Percentiles rank a stretch among this genome's conserved stretches.
Evolutionary conservation across 805 yeast species (phyloP).

Genomic region (Teunomyces tritomae): DNA sequence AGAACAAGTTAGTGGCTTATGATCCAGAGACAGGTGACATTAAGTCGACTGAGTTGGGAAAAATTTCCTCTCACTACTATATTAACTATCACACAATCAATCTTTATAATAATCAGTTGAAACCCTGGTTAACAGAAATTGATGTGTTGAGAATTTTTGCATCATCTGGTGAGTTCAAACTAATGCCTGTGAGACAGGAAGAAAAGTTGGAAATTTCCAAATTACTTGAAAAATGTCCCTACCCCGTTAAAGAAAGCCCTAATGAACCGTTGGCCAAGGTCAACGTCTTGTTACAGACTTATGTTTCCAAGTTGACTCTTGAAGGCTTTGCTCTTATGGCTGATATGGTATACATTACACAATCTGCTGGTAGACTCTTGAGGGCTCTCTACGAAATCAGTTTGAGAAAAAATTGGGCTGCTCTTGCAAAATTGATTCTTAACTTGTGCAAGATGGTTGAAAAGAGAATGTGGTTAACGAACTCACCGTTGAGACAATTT

Average conservation of each 20-base stretch:
- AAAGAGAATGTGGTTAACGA: constrained; percentile 76
- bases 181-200: constrained; percentile 81
- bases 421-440: constrained; percentile 53
- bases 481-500: constrained; percentile 85
- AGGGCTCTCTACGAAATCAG: constrained; percentile 84
- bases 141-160: constrained; percentile 80
- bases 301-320: constrained; percentile 70
- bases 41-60: constrained; percentile 63
- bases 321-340: constrained; percentile 90
- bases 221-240: constrained; percentile 72
- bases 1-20: constrained; percentile 59
- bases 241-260: constrained; percentile 74
- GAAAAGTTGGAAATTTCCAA: constrained; percentile 73
- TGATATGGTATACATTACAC: constrained; percentile 90
- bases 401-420: constrained; percentile 68
- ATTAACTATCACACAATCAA: constrained; percentile 73
- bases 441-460: constrained; percentile 80
- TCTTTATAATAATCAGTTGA: constrained; percentile 58
- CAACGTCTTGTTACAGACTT: constrained; percentile 77
- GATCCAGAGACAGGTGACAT: constrained; percentile 44
- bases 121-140: constrained; percentile 62
- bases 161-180: constrained; percentile 79
- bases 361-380: constrained; percentile 85
- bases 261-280: constrained; percentile 76
- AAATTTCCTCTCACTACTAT: constrained; percentile 83